These are phyloP conservation scores for Cicer chorassanicum DNA, from an alignment of 306 rosid genomes.

Conservation along the genomic window DNA sequence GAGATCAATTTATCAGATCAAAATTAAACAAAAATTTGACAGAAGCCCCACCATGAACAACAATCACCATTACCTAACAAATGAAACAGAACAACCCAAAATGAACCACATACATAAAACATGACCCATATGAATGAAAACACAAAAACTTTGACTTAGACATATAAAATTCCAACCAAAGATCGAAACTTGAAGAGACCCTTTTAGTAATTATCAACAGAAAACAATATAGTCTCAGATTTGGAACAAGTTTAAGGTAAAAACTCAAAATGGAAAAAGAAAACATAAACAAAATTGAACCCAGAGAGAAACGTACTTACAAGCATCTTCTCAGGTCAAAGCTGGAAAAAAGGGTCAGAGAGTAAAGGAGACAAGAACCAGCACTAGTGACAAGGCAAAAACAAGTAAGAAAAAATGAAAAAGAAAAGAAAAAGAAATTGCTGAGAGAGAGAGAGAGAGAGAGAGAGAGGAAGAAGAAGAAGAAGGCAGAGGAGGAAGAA, in stretches of 20 bases:
- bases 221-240: conserved; percentile 42
- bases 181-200: conserved; percentile 38
- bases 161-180: conserved; percentile 43
- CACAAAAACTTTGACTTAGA: conserved; percentile 26
- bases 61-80: conserved; percentile 13
- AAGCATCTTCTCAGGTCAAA: conserved; percentile 88
- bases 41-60: neutral
- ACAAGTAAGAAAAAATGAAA: conserved; percentile 18
- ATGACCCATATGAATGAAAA: conserved; percentile 32
- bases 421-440: neutral
- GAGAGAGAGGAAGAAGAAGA: neutral
- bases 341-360: conserved; percentile 57
- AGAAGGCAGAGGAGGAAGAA: conserved; percentile 40
- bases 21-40: conserved; percentile 27
- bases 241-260: conserved; percentile 28
- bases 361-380: conserved; percentile 53
- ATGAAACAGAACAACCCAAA: conserved; percentile 20
- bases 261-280: conserved; percentile 37
- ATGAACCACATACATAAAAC: conserved; percentile 4
- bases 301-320: conserved; percentile 91
- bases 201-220: neutral
- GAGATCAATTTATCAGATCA: conserved; percentile 39
- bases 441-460: conserved; percentile 38
- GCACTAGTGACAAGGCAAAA: conserved; percentile 49
- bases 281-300: conserved; percentile 29